A percentile compares a stretch with the other conserved stretches of the same genome.
These are phyloP conservation scores for Pisolithus sp. DNA, from an alignment of 768 basidiomycete species.

Conservation along the genomic window DNA sequence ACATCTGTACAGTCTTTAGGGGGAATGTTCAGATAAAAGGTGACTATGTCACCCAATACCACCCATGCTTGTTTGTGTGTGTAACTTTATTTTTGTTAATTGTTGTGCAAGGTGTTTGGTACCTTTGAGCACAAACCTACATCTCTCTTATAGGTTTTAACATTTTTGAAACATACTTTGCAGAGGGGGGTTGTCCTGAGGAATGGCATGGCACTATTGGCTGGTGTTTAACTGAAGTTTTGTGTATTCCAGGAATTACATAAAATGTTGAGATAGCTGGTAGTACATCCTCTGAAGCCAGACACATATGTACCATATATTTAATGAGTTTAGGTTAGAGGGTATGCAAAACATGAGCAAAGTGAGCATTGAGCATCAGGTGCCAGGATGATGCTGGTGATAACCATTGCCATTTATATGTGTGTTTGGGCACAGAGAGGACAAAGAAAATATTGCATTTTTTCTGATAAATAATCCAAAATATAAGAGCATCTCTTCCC, in stretches of 20 bases:
- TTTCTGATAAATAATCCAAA: no score
- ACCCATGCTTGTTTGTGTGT: background rate
- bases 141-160: constrained; percentile 24
- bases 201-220: constrained; percentile 30
- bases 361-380: no score
- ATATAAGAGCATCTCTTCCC: no score
- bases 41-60: background rate
- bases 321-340: background rate
- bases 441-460: no score
- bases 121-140: no score
- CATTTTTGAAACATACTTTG: constrained; percentile 26
- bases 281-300: constrained; percentile 4
- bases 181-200: constrained; percentile 23
- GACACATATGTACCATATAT: background rate
- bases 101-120: no score
- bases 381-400: no score
- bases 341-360: no score
- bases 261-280: constrained; percentile 6
- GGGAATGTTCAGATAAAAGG: background rate
- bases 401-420: no score
- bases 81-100: no score
- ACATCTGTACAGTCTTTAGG: no score
- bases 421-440: no score
- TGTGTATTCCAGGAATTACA: constrained; percentile 32
- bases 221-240: constrained; percentile 23